Evolutionary conservation across 179 eudicot species (phyloP).

Genomic region (Spinacia oleracea): DNA sequence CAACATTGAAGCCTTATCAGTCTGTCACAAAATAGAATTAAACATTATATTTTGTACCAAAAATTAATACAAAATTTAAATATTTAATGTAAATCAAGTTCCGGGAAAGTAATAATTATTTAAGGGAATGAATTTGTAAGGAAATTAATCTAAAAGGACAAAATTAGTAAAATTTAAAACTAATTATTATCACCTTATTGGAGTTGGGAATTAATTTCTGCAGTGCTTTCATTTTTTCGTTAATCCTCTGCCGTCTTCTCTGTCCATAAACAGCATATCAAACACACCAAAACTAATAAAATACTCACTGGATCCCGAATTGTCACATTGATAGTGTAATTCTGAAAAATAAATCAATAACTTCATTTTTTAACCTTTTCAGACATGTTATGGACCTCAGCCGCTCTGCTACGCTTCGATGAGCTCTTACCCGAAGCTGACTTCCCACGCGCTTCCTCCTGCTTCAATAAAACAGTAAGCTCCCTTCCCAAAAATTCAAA

Average conservation of each 20-base stretch:
- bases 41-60: no score
- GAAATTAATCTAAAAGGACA: no score
- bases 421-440: slow-evolving; percentile 25
- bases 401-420: slow-evolving; percentile 40
- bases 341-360: no score
- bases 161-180: no score
- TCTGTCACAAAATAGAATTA: slow-evolving; percentile 40
- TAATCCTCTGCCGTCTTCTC: slow-evolving; percentile 89
- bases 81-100: no score
- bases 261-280: slow-evolving; percentile 34
- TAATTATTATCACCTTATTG: slow-evolving; percentile 52
- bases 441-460: slow-evolving; percentile 29
- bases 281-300: background rate
- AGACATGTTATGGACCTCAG: slow-evolving; percentile 44
- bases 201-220: slow-evolving; percentile 91
- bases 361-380: slow-evolving; percentile 34
- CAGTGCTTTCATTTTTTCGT: slow-evolving; percentile 86
- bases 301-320: background rate
- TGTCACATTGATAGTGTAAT: background rate
- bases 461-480: slow-evolving; percentile 21
- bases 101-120: no score
- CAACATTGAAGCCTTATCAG: slow-evolving; percentile 95
- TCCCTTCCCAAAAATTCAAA: background rate
- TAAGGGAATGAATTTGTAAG: no score
- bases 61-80: no score